phyloP scores from a whole-genome alignment of 768 basidiomycete species.

The Trametes sanguinea region DNA sequence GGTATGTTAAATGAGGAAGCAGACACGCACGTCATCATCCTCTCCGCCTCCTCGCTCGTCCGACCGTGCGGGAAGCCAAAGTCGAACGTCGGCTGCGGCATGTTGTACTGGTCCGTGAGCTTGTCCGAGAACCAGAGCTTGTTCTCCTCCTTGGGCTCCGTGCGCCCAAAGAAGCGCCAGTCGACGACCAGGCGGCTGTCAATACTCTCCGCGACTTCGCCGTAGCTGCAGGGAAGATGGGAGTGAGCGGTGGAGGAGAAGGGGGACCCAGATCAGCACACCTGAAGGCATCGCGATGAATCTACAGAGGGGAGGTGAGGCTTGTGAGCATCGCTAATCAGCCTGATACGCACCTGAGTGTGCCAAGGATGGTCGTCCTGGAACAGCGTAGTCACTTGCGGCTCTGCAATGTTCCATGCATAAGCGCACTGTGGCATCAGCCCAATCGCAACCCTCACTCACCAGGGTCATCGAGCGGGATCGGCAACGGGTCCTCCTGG shows the following conservation, averaged over 20 bases:
- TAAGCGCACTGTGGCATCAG: too few species aligned
- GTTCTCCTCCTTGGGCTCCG: conserved; percentile 22
- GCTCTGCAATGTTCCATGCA: conserved; percentile 30
- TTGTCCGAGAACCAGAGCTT: conserved; percentile 23
- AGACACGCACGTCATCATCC: conserved; percentile 27
- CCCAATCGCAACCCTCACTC: neutral
- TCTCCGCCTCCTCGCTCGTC: conserved; percentile 18
- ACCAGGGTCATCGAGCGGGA: conserved; percentile 25
- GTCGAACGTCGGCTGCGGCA: conserved; percentile 39
- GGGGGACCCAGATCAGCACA: too few species aligned
- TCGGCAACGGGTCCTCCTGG: conserved; percentile 29
- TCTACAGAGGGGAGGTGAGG: conserved; percentile 15
- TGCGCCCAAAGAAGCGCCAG: conserved; percentile 32
- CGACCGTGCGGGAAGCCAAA: conserved; percentile 20
- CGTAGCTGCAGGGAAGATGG: conserved; percentile 25
- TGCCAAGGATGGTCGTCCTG: conserved; percentile 33
- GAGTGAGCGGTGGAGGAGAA: neutral
- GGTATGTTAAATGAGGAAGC: neutral
- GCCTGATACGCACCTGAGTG: conserved; percentile 19
- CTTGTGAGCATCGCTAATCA: neutral
- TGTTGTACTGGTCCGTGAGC: conserved; percentile 33
- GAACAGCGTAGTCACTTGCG: conserved; percentile 33
- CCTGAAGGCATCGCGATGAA: conserved; percentile 40
- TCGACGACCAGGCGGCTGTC: conserved; percentile 39
- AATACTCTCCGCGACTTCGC: conserved; percentile 32